A percentile compares a stretch with the other conserved stretches of the same genome.
phyloP scores from a whole-genome alignment of 1,139 yeast species.

The Blastobotrys persicus region DNA sequence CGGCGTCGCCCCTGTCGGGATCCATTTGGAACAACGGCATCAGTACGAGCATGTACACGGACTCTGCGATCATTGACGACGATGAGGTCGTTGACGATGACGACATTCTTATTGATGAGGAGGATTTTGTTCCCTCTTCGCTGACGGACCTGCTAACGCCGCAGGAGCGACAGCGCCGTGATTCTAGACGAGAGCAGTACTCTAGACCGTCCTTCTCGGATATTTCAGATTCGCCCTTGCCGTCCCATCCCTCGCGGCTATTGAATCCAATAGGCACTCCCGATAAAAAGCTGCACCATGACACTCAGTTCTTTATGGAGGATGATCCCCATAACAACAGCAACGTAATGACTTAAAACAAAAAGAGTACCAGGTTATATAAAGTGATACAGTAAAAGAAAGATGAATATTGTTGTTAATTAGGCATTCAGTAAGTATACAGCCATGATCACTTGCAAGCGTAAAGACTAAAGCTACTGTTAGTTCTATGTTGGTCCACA shows the following conservation, averaged over 20 bases:
- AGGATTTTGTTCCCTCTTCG: conserved; percentile 76
- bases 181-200: conserved; percentile 11
- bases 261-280: conserved; percentile 22
- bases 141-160: conserved; percentile 75
- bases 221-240: background rate
- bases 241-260: conserved; percentile 9
- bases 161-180: conserved; percentile 57
- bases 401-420: too few relatives aligned
- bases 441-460: background rate
- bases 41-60: conserved; percentile 4
- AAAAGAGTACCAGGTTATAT: background rate
- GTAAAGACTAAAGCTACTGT: background rate
- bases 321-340: conserved; percentile 18
- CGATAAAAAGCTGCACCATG: conserved; percentile 16
- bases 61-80: conserved; percentile 11
- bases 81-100: conserved; percentile 22
- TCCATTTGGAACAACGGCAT: conserved; percentile 4
- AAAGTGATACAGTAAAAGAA: conserved; percentile 1
- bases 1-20: background rate
- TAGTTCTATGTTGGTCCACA: background rate
- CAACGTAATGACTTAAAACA: conserved; percentile 1
- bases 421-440: too few relatives aligned
- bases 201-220: conserved; percentile 9
- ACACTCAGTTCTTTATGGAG: conserved; percentile 33
- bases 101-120: conserved; percentile 32